Base-by-base conservation (phyloP, 805 yeast genomes). In the Kodamaea neixiangensis region DNA sequence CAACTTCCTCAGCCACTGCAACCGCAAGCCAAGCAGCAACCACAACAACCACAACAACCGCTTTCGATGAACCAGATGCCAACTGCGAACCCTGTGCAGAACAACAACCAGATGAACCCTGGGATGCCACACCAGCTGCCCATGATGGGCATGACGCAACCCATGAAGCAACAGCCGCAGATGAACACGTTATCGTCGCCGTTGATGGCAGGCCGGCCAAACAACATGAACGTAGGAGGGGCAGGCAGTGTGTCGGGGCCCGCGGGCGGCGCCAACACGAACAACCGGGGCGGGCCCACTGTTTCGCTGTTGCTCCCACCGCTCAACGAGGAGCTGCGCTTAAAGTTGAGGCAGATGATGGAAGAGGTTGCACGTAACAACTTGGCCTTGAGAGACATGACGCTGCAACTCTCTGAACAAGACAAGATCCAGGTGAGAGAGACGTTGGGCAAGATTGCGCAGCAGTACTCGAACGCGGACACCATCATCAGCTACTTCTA, bases 401-500 rank as follows among this genome's bases (percentile, higher is more conserved):
- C 94, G 0, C 74, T 75, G 59, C 68, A 77, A 42, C 72, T 90
- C 47, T 68, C 85, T 0, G 81, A 77, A 21, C 84, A 80, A 25
- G 93, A 89, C 57, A 87, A 86, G 66, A 78, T 73, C 37, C 72
- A 73, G 46, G 86, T 86, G 19, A 72, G 80, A 40, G 80, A 83
- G 17, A 76, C 80, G 20, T 76, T 83, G 58, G 75, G 72, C 41
- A 76, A 75, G 39, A 73, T 81, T 25, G 75, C 87, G 29, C 86
- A 82, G 59, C 76, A 86, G 55, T 82, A 80, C 65, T 77, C 83
- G 34, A 79, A 85, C 54, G 86, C 87, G 14, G 96, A 89, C 62
- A 85, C 85, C 53, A 75, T 90, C 40, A 82, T 89, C 38, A 90
- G 96, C 34, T 84, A 87, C 61, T 89, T 88, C 60, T 90, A 81